Percentiles rank a stretch among this genome's conserved stretches.
These are phyloP conservation scores for Pleurotus salmoneostramineus DNA, from an alignment of 768 basidiomycete genomes.

Conservation along the genomic window DNA sequence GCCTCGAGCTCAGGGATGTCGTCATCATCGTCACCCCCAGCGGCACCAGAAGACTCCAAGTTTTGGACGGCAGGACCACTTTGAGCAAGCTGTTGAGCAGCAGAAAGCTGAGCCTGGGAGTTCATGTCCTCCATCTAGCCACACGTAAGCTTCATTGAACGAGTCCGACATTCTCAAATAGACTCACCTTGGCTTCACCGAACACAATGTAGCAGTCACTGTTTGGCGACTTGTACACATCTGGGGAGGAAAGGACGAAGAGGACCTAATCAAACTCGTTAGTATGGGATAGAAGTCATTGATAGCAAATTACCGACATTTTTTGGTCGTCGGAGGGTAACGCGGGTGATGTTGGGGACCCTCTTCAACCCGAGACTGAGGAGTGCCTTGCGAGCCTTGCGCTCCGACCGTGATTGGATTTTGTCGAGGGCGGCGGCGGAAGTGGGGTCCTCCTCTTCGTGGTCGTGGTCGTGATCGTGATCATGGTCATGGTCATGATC, in stretches of 20 bases:
- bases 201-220: conserved; percentile 99
- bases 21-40: conserved; percentile 66
- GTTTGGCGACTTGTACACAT: conserved; percentile 97
- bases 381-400: conserved; percentile 93
- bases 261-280: conserved; percentile 51
- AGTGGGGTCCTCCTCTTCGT: conserved; percentile 78
- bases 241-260: conserved; percentile 89
- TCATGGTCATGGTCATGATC: conserved; percentile 58
- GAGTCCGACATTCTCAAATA: not conserved
- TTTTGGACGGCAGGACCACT: conserved; percentile 41
- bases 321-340: conserved; percentile 92
- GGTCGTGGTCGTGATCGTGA: conserved; percentile 46
- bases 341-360: conserved; percentile 90
- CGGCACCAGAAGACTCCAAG: conserved; percentile 48
- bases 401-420: conserved; percentile 91
- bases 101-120: conserved; percentile 68
- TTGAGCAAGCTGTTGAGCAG: conserved; percentile 74
- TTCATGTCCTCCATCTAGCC: conserved; percentile 83
- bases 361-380: conserved; percentile 89
- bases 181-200: conserved; percentile 85
- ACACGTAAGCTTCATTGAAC: not conserved
- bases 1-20: conserved; percentile 84
- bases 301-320: conserved; percentile 51
- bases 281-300: not conserved
- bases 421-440: conserved; percentile 85